phyloP scores from a whole-genome alignment of 2,329 filamentous ascomycete genomes.

The Apiospora phragmitis region DNA sequence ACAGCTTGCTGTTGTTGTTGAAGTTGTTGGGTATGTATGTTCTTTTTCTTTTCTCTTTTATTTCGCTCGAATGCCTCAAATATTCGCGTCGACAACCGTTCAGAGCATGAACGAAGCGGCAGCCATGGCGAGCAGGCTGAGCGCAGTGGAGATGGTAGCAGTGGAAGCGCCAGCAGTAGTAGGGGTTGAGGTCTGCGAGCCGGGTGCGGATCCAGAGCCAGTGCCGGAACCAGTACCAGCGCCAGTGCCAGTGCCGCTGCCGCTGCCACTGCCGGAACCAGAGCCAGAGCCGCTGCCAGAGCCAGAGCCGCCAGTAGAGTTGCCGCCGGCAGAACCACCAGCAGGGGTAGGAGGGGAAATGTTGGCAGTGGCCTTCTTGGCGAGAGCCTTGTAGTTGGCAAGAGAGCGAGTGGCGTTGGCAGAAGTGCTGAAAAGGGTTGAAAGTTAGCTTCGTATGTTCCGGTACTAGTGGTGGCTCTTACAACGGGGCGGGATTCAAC shows the following conservation, averaged over 20 bases:
- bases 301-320: constrained; percentile 9
- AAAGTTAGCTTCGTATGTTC: too few relatives aligned
- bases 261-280: constrained; percentile 18
- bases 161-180: not conserved
- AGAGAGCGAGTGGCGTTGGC: constrained; percentile 56
- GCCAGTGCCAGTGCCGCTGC: constrained; percentile 8
- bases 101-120: not conserved
- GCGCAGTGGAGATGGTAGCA: constrained; percentile 1
- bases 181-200: constrained; percentile 15
- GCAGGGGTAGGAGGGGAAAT: constrained; percentile 27
- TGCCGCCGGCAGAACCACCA: constrained; percentile 10
- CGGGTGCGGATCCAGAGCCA: constrained; percentile 25
- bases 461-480: too few relatives aligned
- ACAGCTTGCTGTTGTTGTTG: not conserved
- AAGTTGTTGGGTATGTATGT: not conserved
- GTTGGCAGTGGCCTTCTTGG: constrained; percentile 33
- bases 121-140: constrained; percentile 5
- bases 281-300: constrained; percentile 25
- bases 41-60: not conserved
- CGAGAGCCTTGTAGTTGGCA: constrained; percentile 45
- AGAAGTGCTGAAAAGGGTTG: too few relatives aligned
- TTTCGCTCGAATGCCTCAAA: not conserved
- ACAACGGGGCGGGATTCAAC: too few relatives aligned
- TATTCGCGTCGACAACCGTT: not conserved
- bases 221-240: constrained; percentile 16